phyloP scores from a whole-genome alignment of 2,329 filamentous ascomycete genomes.

The Fusarium sp. region DNA sequence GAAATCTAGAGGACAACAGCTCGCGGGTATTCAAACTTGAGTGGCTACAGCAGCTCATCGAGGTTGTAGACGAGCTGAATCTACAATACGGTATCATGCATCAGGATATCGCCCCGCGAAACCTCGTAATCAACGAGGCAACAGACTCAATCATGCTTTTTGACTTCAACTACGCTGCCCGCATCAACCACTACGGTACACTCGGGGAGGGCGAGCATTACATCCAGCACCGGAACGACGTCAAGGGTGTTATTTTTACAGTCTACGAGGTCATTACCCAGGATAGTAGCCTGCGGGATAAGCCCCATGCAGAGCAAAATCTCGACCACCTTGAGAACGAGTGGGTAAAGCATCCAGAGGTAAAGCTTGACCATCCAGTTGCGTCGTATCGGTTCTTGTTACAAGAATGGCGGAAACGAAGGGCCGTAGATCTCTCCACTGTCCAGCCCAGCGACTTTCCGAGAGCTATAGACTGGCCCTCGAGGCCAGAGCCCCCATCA shows the following conservation, averaged over 20 bases:
- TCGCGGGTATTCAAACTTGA: constrained; percentile 48
- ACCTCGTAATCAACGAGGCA: constrained; percentile 49
- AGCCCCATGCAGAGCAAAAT: constrained; percentile 42
- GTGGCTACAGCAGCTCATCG: constrained; percentile 50
- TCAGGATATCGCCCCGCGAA: constrained; percentile 51
- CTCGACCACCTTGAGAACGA: constrained; percentile 27
- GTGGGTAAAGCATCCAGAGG: constrained; percentile 47
- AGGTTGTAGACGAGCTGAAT: constrained; percentile 48
- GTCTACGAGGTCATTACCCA: constrained; percentile 51
- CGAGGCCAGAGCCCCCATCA: constrained; percentile 18
- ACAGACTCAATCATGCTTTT: constrained; percentile 50
- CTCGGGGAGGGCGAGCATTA: constrained; percentile 15
- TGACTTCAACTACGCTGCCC: constrained; percentile 48
- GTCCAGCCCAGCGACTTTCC: too few species aligned
- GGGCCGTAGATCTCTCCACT: constrained; percentile 3
- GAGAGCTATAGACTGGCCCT: constrained; percentile 25
- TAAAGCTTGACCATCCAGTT: constrained; percentile 46
- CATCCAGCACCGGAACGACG: constrained; percentile 42
- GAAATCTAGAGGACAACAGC: constrained; percentile 44
- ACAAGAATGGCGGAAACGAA: constrained; percentile 36
- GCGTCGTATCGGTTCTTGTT: constrained; percentile 39
- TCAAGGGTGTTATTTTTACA: constrained; percentile 50
- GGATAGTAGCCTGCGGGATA: constrained; percentile 36
- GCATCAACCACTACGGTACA: constrained; percentile 26
- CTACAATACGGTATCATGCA: constrained; percentile 50